These are phyloP conservation scores for Auriscalpium vulgare DNA, from an alignment of 768 basidiomycete species.

Conservation along the genomic window DNA sequence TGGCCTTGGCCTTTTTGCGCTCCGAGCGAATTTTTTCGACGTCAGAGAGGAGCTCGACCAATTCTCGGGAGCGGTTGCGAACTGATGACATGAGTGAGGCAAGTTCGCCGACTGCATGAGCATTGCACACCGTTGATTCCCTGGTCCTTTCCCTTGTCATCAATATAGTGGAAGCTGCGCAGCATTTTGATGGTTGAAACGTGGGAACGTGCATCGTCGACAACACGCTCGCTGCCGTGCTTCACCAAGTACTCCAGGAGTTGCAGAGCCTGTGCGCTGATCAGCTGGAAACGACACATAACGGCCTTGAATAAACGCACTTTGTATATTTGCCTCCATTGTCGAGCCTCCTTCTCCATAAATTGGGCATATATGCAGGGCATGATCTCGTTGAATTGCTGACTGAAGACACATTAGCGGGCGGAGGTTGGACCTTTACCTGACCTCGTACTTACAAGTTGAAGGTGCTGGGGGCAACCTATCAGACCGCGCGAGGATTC, in stretches of 20 bases:
- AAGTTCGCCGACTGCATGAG: neutral
- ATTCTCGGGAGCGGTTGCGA: conserved; percentile 86
- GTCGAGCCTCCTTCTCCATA: conserved; percentile 96
- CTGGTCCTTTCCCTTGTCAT: conserved; percentile 98
- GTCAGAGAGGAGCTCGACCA: conserved; percentile 87
- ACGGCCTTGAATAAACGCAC: conserved; percentile 26
- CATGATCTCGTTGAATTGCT: conserved; percentile 99
- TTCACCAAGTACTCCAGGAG: conserved; percentile 94
- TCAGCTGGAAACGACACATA: neutral
- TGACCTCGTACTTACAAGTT: conserved; percentile 67
- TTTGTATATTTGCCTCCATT: conserved; percentile 99
- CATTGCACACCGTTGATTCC: conserved; percentile 81
- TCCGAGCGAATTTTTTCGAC: conserved; percentile 86
- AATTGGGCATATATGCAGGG: conserved; percentile 91
- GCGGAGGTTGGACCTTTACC: neutral
- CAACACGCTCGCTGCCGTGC: conserved; percentile 94
- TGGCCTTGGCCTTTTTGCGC: conserved; percentile 86
- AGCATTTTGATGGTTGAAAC: conserved; percentile 96
- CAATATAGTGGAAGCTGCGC: conserved; percentile 95
- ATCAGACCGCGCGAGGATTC: conserved; percentile 2
- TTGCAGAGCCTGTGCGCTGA: conserved; percentile 62
- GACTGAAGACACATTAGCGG: conserved; percentile 37
- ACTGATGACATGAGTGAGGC: conserved; percentile 40
- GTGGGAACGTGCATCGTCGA: conserved; percentile 94
- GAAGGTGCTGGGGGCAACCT: conserved; percentile 69